These are phyloP conservation scores for Gryganskiella cystojenkinii DNA, from an alignment of 192 early-diverging fungal genomes.

Conservation along the genomic window DNA sequence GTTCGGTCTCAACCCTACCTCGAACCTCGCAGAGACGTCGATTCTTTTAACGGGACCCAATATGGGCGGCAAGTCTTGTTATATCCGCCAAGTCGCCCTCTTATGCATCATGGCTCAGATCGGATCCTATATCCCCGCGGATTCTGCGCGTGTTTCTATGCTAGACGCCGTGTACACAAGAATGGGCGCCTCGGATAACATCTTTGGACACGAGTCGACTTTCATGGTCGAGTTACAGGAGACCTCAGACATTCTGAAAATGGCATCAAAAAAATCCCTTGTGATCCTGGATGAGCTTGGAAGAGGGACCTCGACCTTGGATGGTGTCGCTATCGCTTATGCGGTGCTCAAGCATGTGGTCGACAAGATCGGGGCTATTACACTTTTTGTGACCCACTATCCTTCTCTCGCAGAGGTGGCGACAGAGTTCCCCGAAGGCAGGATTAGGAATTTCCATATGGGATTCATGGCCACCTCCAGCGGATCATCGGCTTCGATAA, in stretches of 20 bases:
- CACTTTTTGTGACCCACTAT: constrained; percentile 87
- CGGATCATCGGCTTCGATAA: constrained; percentile 12
- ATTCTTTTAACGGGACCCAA: constrained; percentile 76
- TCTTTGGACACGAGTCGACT: constrained; percentile 74
- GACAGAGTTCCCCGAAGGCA: constrained; percentile 29
- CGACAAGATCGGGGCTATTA: constrained; percentile 56
- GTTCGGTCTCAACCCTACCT: constrained; percentile 28
- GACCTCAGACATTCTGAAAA: constrained; percentile 75
- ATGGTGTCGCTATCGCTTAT: constrained; percentile 78
- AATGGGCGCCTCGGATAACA: constrained; percentile 79
- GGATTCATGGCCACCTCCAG: constrained; percentile 58
- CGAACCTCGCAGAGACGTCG: constrained; percentile 25
- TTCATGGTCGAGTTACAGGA: constrained; percentile 86
- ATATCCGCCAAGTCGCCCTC: constrained; percentile 72
- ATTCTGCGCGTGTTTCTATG: constrained; percentile 69
- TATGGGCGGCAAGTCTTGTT: constrained; percentile 83
- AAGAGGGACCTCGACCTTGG: constrained; percentile 79
- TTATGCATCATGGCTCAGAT: constrained; percentile 76
- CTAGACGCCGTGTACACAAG: constrained; percentile 79
- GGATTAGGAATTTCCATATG: constrained; percentile 60
- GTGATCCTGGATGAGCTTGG: constrained; percentile 89
- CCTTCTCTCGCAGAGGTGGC: constrained; percentile 69
- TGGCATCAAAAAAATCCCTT: constrained; percentile 67
- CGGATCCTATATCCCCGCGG: constrained; percentile 79
- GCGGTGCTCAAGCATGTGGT: constrained; percentile 71